Evolutionary conservation across 768 basidiomycete species (phyloP).

Genomic region (Mycena vitilis): DNA sequence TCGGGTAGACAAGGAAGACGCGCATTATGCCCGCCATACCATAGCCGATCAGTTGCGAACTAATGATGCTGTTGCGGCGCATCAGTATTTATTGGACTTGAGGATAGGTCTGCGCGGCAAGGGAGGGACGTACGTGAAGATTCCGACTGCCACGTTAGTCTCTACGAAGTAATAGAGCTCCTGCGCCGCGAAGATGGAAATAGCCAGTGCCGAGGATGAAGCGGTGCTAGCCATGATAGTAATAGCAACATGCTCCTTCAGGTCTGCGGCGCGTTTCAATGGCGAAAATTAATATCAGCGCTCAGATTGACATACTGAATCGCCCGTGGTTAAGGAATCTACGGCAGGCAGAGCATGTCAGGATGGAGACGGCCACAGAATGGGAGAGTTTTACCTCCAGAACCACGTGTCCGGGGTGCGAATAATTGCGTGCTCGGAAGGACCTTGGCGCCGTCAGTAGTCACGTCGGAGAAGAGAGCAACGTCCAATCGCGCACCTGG

Average conservation of each 20-base stretch:
- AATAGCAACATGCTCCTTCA: conserved; percentile 65
- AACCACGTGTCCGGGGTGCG: conserved; percentile 45
- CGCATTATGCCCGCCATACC: conserved; percentile 52
- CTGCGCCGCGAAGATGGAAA: conserved; percentile 65
- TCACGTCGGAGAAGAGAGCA: no score
- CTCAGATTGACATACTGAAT: conserved; percentile 56
- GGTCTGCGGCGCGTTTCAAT: conserved; percentile 34
- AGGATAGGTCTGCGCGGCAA: background rate
- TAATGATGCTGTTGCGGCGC: conserved; percentile 41
- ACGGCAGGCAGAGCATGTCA: background rate
- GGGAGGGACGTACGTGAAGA: conserved; percentile 46
- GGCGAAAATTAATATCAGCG: background rate
- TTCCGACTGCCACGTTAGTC: conserved; percentile 53
- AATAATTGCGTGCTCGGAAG: conserved; percentile 36
- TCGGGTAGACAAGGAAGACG: conserved; percentile 62
- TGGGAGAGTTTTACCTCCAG: conserved; percentile 44
- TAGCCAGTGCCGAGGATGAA: conserved; percentile 60
- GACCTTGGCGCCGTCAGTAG: conserved; percentile 15
- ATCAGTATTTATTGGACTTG: conserved; percentile 4
- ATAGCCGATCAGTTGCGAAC: conserved; percentile 53
- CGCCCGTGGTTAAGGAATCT: conserved; percentile 63
- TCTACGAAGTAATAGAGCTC: conserved; percentile 62
- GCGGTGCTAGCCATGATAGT: conserved; percentile 68
- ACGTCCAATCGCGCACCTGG: conserved; percentile 17
- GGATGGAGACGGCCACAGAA: background rate